Evolutionary conservation across 2,329 filamentous ascomycete species (phyloP).

Genomic region (Exophiala alcalophila): DNA sequence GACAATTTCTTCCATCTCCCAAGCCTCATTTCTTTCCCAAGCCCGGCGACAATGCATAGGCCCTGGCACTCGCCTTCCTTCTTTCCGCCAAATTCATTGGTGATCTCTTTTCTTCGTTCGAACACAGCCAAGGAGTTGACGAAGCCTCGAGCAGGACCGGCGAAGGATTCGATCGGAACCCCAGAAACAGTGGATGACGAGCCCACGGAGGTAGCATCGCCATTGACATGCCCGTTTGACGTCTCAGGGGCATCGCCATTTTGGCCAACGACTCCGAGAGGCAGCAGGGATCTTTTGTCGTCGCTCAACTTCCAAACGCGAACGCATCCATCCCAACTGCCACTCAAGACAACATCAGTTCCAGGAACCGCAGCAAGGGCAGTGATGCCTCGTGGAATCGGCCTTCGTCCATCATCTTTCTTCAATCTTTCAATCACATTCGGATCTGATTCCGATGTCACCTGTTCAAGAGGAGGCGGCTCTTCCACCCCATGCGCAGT

Average conservation of each 20-base stretch:
- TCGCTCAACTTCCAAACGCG: slow-evolving; percentile 80
- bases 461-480: slow-evolving; percentile 62
- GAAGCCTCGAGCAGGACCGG: slow-evolving; percentile 54
- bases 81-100: slow-evolving; percentile 40
- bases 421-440: slow-evolving; percentile 48
- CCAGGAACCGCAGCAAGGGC: slow-evolving; percentile 83
- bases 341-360: slow-evolving; percentile 83
- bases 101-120: slow-evolving; percentile 74
- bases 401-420: slow-evolving; percentile 55
- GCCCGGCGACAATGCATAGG: slow-evolving; percentile 77
- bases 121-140: slow-evolving; percentile 87
- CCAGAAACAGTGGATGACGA: slow-evolving; percentile 67
- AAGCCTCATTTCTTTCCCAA: slow-evolving; percentile 81
- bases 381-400: slow-evolving; percentile 81
- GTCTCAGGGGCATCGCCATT: slow-evolving; percentile 15
- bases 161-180: slow-evolving; percentile 27
- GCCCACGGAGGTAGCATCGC: slow-evolving; percentile 29
- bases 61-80: slow-evolving; percentile 53
- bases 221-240: slow-evolving; percentile 12
- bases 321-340: slow-evolving; percentile 90
- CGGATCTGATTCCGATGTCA: slow-evolving; percentile 69
- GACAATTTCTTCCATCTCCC: slow-evolving; percentile 70
- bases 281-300: slow-evolving; percentile 75
- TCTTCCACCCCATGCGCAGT: slow-evolving; percentile 83
- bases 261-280: slow-evolving; percentile 65